Evolutionary conservation across 179 eudicot species (phyloP).

Genomic region (Actinidia arguta): DNA sequence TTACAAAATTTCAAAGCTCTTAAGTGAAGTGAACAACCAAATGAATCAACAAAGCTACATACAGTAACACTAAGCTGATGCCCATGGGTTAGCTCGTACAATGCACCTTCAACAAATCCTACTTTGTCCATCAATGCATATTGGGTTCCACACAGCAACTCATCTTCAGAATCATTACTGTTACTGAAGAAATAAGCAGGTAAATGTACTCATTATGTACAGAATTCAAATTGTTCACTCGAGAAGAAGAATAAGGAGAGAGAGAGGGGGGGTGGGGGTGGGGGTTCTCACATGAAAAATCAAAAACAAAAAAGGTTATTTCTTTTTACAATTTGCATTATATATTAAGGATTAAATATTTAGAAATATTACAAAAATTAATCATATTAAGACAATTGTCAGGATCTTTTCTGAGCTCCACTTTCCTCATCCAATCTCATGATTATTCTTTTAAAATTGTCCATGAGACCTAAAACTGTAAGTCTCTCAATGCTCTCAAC

Average conservation of each 20-base stretch:
- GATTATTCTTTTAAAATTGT: not conserved
- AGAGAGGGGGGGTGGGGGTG: not conserved
- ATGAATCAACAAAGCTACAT: slow-evolving; percentile 17
- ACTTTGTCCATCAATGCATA: slow-evolving; percentile 57
- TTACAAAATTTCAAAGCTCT: not conserved
- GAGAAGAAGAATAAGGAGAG: too few relatives aligned
- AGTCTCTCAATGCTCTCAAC: slow-evolving; percentile 2
- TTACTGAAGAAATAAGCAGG: slow-evolving; percentile 36
- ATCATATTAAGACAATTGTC: not conserved
- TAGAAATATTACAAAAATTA: not conserved
- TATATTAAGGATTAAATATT: not conserved
- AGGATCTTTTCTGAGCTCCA: not conserved
- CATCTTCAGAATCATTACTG: slow-evolving; percentile 66
- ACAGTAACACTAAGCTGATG: slow-evolving; percentile 69
- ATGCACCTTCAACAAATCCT: slow-evolving; percentile 71
- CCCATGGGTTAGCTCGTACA: slow-evolving; percentile 67
- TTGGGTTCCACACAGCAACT: slow-evolving; percentile 35
- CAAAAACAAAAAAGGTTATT: too few relatives aligned
- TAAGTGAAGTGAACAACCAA: not conserved
- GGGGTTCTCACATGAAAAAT: not conserved
- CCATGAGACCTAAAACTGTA: not conserved
- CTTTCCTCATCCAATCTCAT: not conserved
- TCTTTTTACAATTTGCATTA: not conserved
- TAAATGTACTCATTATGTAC: not conserved
- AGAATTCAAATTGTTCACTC: not conserved